Conservation (phyloP, 495 filamentous ascomycete species). For the Penicillium nucicola region DNA sequence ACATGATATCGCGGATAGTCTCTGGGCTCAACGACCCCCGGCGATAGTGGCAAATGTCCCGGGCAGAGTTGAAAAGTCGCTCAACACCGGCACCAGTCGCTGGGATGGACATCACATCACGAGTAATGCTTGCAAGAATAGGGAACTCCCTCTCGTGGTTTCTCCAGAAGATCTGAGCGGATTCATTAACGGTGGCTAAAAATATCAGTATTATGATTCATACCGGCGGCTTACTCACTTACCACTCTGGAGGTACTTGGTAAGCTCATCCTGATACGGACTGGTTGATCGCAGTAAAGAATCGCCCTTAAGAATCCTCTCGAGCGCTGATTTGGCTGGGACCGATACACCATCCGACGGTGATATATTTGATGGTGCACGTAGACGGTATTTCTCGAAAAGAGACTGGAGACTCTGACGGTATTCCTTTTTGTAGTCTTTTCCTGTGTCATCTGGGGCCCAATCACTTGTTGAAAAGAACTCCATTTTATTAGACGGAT, state of each 20-base stretch:
- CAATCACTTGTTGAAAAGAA: slow-evolving; percentile 17
- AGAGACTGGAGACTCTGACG: background rate
- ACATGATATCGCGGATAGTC: slow-evolving; percentile 1
- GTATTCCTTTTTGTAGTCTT: background rate
- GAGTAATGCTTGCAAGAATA: background rate
- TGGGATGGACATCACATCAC: background rate
- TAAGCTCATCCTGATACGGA: background rate
- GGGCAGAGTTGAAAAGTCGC: slow-evolving; percentile 2
- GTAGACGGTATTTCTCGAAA: background rate
- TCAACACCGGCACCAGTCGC: slow-evolving; percentile 3
- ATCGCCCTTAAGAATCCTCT: background rate
- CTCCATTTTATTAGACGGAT: slow-evolving; percentile 11
- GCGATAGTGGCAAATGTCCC: slow-evolving; percentile 2
- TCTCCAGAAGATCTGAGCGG: background rate
- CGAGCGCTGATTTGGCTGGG: background rate
- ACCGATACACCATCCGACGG: background rate
- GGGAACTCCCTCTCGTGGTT: background rate
- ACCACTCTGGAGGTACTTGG: background rate
- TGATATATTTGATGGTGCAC: background rate
- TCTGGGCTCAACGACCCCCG: background rate
- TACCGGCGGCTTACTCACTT: background rate
- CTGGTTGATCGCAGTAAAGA: background rate
- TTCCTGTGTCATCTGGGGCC: background rate
- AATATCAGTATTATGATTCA: background rate
- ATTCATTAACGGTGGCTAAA: background rate